Base-by-base conservation (phyloP, 495 filamentous ascomycete genomes). In the Astrothelium subdiscretum region DNA sequence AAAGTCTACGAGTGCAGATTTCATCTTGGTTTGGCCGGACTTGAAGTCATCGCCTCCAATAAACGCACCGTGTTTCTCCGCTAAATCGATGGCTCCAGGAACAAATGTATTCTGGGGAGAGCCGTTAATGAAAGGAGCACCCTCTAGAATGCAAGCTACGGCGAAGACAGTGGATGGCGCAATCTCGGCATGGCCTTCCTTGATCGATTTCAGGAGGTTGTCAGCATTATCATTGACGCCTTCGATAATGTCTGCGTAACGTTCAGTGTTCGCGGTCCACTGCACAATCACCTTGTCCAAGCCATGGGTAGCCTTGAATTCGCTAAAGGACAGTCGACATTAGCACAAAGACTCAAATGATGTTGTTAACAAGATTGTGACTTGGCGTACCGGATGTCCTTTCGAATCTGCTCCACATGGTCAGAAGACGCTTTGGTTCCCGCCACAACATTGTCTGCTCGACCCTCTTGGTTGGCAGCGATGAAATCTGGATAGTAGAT, bases 21-120 rank as follows among this genome's bases (percentile, higher is more conserved):
- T 98, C 94, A 98, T 98, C 85, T 98, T 98, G 70, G 94, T 98
- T 82, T 98, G 94, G 64, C 94, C 94, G 59, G 94, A 97, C 83
- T 98, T 98, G 85, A 98, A 98, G 79, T 98, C 94, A 74, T 98
- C 94, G 68, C 94, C 94, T 44, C 92, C 95, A 68, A 98, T 91
- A 81, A 97, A 98, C 32, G 95, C 84, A 62, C 80, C 78, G 74
- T 89, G 83, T 77, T 87, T 79, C 80, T 95, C 89, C n/a, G 94
- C 95, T 48, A 97, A 83, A 63, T 92, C 80, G 63, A 97, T 87
- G 54, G 85, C 88, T 68, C 94, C 94, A 1, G 94, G 92, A 31
- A 98, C 94, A 66, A 98, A 97, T 40, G 94, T 97, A 82, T 98
- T 98, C 79, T 98, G 94, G 38, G 94, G 94, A 57, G 94, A 98